Evolutionary conservation across 2,329 filamentous ascomycete species (phyloP).

Genomic region (Claviceps purpurea): DNA sequence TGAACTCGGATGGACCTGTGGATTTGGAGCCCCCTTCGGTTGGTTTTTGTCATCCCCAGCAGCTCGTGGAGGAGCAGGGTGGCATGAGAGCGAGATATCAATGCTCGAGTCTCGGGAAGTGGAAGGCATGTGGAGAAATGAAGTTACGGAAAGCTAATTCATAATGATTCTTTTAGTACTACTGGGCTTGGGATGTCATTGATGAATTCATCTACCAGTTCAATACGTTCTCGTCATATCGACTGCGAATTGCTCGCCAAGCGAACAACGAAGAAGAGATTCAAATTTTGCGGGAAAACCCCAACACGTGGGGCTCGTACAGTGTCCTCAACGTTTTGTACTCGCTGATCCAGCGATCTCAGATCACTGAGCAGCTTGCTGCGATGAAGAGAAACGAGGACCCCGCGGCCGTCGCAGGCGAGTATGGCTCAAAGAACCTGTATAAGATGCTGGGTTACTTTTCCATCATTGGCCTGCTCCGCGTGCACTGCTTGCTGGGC

Average conservation of each 20-base stretch:
- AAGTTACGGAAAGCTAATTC: not conserved
- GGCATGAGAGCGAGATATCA: no score
- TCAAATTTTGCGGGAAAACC: slow-evolving; percentile 82
- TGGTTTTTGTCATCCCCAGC: slow-evolving; percentile 22
- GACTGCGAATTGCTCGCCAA: slow-evolving; percentile 76
- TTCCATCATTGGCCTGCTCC: slow-evolving; percentile 92
- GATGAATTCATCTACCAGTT: slow-evolving; percentile 99
- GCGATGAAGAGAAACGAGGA: slow-evolving; percentile 94
- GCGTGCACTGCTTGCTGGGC: slow-evolving; percentile 90
- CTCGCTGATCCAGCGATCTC: slow-evolving; percentile 94
- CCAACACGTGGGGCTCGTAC: slow-evolving; percentile 99
- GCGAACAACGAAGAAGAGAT: slow-evolving; percentile 84
- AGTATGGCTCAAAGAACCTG: slow-evolving; percentile 86
- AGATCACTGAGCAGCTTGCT: slow-evolving; percentile 93
- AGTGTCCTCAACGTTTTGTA: slow-evolving; percentile 98
- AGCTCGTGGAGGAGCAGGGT: not conserved
- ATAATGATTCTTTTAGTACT: slow-evolving; percentile 50
- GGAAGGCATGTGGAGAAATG: not conserved
- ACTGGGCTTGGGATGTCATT: slow-evolving; percentile 99
- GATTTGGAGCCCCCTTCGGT: slow-evolving; percentile 94
- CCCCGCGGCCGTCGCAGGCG: slow-evolving; percentile 72
- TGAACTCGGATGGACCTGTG: slow-evolving; percentile 98
- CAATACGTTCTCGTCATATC: slow-evolving; percentile 97
- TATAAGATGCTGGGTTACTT: slow-evolving; percentile 99
- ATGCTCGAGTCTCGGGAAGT: not conserved